Evolutionary conservation across 306 rosid genomes (phyloP), one percentile per base, ranked within the genome.

Genomic region (Hippophae gyantsensis): DNA sequence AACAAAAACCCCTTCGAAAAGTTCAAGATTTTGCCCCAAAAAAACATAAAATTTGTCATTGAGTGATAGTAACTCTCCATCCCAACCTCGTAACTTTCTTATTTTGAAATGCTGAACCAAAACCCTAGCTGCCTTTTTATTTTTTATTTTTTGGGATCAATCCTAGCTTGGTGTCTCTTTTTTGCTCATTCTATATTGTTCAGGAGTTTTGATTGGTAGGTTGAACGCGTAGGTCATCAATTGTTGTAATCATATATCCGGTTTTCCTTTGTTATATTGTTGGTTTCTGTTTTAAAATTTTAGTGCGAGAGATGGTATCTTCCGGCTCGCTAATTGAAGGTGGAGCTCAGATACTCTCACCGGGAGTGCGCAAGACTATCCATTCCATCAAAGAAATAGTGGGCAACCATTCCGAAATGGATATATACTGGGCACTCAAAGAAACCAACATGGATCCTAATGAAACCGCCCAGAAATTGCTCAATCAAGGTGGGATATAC

Each of bases 381-480:
- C 86, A 93, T 77, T 86, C 99, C 42, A 77, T 93, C 68, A 88
- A 84, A 58, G 99, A 93, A 66, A 80, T 93, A 50, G 97, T 93
- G 46, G 85, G 97, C 10, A 61, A 80, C 61, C 90, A 86, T 75
- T 93, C 97, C 45, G 97, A 88, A 63, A 81, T 81, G 54, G 99
- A 93, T 82, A 93, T 93, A 55, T 93, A 93, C 72, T 79, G 62
- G 26, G 70, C 90, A 55, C 95, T 93, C n/a, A 86, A 77, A 71
- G 99, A 93, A 65, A 56, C 77, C 32, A 68, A 88, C 79, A 93
- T 93, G 99, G 99, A 93, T 77, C 99, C 99, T 73, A 86, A 93
- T 61, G 99, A 93, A 72, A 86, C 99, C n/a, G 49, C 94, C n/a
- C 94, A 88, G 86, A 88, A 84, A 78, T 82, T 93, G 87, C 97